Evolutionary conservation across 495 filamentous ascomycete genomes (phyloP).

Genomic region (Aspergillus leporis): DNA sequence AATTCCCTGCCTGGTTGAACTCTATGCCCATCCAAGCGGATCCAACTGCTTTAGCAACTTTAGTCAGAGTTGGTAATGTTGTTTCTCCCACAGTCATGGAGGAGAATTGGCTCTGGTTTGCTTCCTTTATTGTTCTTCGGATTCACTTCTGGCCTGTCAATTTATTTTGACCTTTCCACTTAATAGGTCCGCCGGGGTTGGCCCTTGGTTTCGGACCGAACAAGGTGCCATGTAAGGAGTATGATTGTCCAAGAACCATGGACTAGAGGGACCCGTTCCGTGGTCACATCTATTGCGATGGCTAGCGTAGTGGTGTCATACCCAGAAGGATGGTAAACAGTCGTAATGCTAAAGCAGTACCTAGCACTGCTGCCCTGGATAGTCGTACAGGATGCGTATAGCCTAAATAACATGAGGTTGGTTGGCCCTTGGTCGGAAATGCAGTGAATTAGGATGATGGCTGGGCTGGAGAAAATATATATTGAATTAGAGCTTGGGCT

Average conservation of each 20-base stretch:
- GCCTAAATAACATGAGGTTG: not conserved
- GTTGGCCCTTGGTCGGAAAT: not conserved
- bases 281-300: not conserved
- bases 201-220: too few relatives aligned
- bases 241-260: not conserved
- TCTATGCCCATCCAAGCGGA: slow-evolving; percentile 6
- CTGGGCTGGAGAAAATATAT: not conserved
- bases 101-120: not conserved
- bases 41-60: slow-evolving; percentile 1
- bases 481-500: slow-evolving; percentile 2
- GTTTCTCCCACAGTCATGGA: not conserved
- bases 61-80: not conserved
- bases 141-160: not conserved
- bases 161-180: not conserved
- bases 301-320: not conserved
- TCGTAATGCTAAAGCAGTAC: not conserved
- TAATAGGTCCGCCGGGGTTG: not conserved
- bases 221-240: not conserved
- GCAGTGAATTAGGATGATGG: not conserved
- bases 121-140: not conserved
- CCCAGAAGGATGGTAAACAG: not conserved
- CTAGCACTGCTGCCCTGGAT: not conserved
- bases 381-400: not conserved
- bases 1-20: slow-evolving; percentile 15
- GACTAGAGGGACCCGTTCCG: not conserved